A percentile compares a stretch with the other conserved stretches of the same genome.
These are phyloP conservation scores for Boletus patriciae DNA, from an alignment of 768 basidiomycete genomes.

Conservation along the genomic window DNA sequence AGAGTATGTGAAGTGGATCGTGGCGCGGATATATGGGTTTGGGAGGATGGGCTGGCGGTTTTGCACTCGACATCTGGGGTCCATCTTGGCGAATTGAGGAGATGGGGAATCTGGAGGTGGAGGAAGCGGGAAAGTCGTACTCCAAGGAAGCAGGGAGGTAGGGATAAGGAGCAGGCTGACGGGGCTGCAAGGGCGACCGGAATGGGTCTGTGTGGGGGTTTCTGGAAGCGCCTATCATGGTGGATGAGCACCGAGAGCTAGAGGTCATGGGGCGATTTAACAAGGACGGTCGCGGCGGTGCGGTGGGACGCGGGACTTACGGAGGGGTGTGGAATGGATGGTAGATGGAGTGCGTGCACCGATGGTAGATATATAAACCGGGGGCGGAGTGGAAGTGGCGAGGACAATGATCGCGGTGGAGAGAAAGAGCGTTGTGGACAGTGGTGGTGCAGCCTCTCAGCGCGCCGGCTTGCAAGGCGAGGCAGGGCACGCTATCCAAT, in stretches of 20 bases:
- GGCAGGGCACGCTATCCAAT: constrained; percentile 34
- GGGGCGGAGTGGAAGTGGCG: background rate
- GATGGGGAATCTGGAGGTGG: constrained; percentile 34
- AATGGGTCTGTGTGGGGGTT: background rate
- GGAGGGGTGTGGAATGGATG: background rate
- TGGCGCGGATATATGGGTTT: constrained; percentile 31
- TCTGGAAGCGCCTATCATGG: constrained; percentile 17
- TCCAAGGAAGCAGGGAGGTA: constrained; percentile 17
- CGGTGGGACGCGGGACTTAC: constrained; percentile 4
- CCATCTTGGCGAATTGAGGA: constrained; percentile 40
- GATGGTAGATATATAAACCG: constrained; percentile 1
- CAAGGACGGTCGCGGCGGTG: background rate
- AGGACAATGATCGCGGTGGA: constrained; percentile 9
- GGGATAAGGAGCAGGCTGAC: constrained; percentile 15
- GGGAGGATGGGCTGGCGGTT: constrained; percentile 25
- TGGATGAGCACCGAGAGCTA: constrained; percentile 14
- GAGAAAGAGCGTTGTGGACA: constrained; percentile 19
- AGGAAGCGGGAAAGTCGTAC: constrained; percentile 24
- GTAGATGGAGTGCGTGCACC: background rate
- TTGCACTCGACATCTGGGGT: constrained; percentile 19
- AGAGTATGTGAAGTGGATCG: constrained; percentile 34
- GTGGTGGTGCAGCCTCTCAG: constrained; percentile 20
- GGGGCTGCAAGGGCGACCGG: constrained; percentile 19
- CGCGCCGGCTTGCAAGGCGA: constrained; percentile 34
- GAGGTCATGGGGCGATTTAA: constrained; percentile 15